These are phyloP conservation scores for Saccharomyces jurei DNA, from an alignment of 805 yeast genomes.

Conservation along the genomic window DNA sequence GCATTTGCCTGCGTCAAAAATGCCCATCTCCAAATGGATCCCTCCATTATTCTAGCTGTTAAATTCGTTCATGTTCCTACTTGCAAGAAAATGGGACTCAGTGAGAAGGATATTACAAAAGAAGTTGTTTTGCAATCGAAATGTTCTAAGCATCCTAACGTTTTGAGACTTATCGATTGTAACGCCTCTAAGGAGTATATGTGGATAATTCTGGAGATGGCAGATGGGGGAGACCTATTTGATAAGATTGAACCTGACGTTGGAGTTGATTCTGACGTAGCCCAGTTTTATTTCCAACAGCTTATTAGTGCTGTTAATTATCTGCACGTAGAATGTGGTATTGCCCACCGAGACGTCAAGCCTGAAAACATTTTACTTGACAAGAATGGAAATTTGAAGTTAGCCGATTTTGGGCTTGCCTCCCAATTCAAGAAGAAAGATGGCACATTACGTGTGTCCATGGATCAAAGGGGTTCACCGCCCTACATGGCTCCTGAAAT, in stretches of 20 bases:
- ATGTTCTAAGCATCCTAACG: slow-evolving; percentile 52
- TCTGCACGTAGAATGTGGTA: slow-evolving; percentile 54
- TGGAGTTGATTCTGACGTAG: slow-evolving; percentile 58
- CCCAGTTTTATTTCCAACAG: slow-evolving; percentile 63
- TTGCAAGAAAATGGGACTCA: slow-evolving; percentile 30
- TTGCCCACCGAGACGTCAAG: slow-evolving; percentile 68
- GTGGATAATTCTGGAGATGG: slow-evolving; percentile 61
- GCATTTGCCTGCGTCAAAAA: slow-evolving; percentile 56
- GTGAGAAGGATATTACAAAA: slow-evolving; percentile 37
- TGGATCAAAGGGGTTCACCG: slow-evolving; percentile 60
- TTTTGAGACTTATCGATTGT: slow-evolving; percentile 46
- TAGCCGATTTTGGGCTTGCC: slow-evolving; percentile 76
- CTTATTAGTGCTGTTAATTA: slow-evolving; percentile 51
- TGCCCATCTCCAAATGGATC: slow-evolving; percentile 35
- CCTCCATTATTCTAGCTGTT: slow-evolving; percentile 43
- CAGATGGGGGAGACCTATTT: slow-evolving; percentile 68
- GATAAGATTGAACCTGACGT: slow-evolving; percentile 72
- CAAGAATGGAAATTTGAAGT: slow-evolving; percentile 53
- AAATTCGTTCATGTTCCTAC: slow-evolving; percentile 45
- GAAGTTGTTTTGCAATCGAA: slow-evolving; percentile 55
- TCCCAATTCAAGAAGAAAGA: slow-evolving; percentile 45
- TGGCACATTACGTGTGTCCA: slow-evolving; percentile 41
- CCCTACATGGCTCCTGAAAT: slow-evolving; percentile 79
- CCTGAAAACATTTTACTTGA: slow-evolving; percentile 69
- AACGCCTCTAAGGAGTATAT: slow-evolving; percentile 50